phyloP scores from a whole-genome alignment of 495 filamentous ascomycete species.

The Neurospora tetrasperma region DNA sequence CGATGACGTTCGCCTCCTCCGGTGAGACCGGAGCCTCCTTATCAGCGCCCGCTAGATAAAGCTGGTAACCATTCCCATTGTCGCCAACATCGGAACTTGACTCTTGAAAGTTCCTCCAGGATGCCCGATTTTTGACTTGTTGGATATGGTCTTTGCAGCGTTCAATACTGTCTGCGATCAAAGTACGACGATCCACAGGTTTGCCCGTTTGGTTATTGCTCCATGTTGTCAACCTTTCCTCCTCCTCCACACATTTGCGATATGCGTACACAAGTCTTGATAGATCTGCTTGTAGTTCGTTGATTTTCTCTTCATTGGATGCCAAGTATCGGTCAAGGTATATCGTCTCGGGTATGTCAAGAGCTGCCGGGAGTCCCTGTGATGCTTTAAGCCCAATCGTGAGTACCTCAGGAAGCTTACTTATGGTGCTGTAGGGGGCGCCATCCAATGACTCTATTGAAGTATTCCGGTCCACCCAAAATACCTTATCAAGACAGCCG shows the following conservation, averaged over 20 bases:
- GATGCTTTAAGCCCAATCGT: constrained; percentile 45
- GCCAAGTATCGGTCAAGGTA: constrained; percentile 74
- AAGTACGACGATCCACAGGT: constrained; percentile 20
- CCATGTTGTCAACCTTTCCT: constrained; percentile 16
- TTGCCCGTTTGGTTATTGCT: constrained; percentile 20
- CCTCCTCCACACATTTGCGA: constrained; percentile 8
- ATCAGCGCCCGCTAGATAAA: constrained; percentile 26
- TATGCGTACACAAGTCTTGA: constrained; percentile 17
- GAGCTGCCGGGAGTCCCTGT: constrained; percentile 28
- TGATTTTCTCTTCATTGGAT: constrained; percentile 40
- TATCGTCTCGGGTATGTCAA: constrained; percentile 60
- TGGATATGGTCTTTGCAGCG: constrained; percentile 13
- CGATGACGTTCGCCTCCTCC: constrained; percentile 16
- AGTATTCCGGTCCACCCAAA: constrained; percentile 39
- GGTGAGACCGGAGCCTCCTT: constrained; percentile 32
- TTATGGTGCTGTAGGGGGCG: constrained; percentile 28
- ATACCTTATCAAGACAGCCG: constrained; percentile 55
- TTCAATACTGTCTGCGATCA: constrained; percentile 17
- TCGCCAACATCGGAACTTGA: constrained; percentile 34
- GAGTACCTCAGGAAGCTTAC: constrained; percentile 57
- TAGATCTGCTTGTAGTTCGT: constrained; percentile 31
- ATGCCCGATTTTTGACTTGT: constrained; percentile 12
- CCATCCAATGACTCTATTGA: not conserved
- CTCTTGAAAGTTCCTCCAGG: constrained; percentile 36
- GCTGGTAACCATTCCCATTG: constrained; percentile 41